phyloP scores from a whole-genome alignment of 495 filamentous ascomycete species.

The Poronia punctata region DNA sequence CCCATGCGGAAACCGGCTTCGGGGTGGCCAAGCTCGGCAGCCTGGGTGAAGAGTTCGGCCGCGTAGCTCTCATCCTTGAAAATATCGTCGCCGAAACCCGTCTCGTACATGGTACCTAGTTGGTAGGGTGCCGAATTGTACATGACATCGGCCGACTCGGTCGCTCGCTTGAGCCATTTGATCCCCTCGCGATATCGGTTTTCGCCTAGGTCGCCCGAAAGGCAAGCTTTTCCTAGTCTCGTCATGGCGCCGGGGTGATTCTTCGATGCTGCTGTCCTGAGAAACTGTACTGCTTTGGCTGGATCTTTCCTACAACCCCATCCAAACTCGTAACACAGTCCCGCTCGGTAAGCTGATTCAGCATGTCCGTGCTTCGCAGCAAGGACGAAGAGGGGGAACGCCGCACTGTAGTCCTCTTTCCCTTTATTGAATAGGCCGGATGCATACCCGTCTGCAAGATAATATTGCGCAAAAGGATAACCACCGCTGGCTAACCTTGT shows the following conservation, averaged over 20 bases:
- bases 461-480: slow-evolving; percentile 96
- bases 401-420: slow-evolving; percentile 80
- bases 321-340: slow-evolving; percentile 94
- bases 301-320: slow-evolving; percentile 90
- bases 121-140: slow-evolving; percentile 93
- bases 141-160: slow-evolving; percentile 80
- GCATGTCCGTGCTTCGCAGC: slow-evolving; percentile 97
- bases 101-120: slow-evolving; percentile 78
- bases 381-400: slow-evolving; percentile 84
- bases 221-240: slow-evolving; percentile 81
- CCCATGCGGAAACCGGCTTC: slow-evolving; percentile 82
- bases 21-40: slow-evolving; percentile 82
- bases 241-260: slow-evolving; percentile 93
- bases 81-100: slow-evolving; percentile 83
- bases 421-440: slow-evolving; percentile 93
- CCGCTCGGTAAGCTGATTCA: slow-evolving; percentile 89
- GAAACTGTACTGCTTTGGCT: slow-evolving; percentile 87
- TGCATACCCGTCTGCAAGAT: slow-evolving; percentile 87
- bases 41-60: slow-evolving; percentile 88
- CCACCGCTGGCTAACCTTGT: slow-evolving; percentile 77
- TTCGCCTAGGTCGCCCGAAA: slow-evolving; percentile 80
- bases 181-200: slow-evolving; percentile 86
- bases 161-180: slow-evolving; percentile 92
- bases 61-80: slow-evolving; percentile 87
- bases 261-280: slow-evolving; percentile 82